Base-by-base conservation (phyloP, 306 rosid species). In the Clitoria ternatea region DNA sequence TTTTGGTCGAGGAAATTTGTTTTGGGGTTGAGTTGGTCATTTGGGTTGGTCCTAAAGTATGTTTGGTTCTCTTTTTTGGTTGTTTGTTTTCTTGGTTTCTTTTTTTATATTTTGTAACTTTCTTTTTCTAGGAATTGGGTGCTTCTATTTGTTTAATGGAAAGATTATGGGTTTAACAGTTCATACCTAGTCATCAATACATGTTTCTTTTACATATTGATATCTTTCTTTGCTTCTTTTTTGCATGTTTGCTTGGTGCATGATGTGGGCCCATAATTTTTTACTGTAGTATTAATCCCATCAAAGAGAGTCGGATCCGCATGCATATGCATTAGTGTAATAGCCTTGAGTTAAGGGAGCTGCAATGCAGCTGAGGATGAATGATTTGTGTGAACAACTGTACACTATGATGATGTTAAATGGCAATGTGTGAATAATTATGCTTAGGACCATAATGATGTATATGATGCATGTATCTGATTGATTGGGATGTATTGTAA, bases 151-250 rank as follows among this genome's bases (percentile, higher is more conserved):
- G 63, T 76, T 60, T 52, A 43, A 52, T 36, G 20, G 44, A 62
- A 69, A 68, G 86, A 81, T 82, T 80, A 77, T 76, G 79, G 69
- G 85, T 78, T 79, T 86, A 83, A 86, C 92, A 85, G 96, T 88
- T 90, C 92, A 92, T 89, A 57, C 75, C 77, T 82, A n/a, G 76
- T 87, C 98, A 83, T 84, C 80, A 75, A 80, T 52, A 83, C 96
- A 89, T 90, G 91, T 92, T 92, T 76, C 75, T 53, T 85, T 48
- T 79, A 70, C 73, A 61, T 69, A 55, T 75, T 88, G 86, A 83
- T 64, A 71, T 63, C 18, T 74, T 73, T 4, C 13, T 60, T 40
- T 13, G n/a, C 43, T 59, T 36, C 71, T 57, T 69, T 27, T n/a
- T 6, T 80, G 82, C 73, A 36, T 68, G 69, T 75, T 83, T 85